Conservation (phyloP, 768 basidiomycete genomes). For the Chiua virens region DNA sequence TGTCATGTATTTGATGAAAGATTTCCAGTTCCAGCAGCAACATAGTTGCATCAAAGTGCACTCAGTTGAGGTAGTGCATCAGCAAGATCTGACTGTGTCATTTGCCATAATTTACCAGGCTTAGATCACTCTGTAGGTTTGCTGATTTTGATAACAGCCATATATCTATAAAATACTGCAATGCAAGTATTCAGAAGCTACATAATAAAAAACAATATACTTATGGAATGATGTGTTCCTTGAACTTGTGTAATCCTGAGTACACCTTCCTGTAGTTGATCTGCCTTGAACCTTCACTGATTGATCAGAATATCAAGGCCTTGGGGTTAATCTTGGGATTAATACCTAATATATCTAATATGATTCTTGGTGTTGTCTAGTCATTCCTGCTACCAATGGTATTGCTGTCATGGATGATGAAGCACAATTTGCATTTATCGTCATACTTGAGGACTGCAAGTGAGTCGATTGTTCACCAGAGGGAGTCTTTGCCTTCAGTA, state of each 20-base stretch:
- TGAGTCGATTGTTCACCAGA: constrained; percentile 87
- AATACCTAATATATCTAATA: constrained; percentile 87
- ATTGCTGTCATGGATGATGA: constrained; percentile 93
- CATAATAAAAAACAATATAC: constrained; percentile 29
- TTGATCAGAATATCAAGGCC: constrained; percentile 75
- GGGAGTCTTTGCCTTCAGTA: constrained; percentile 92
- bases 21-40: constrained; percentile 90
- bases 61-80: constrained; percentile 88
- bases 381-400: constrained; percentile 95
- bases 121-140: constrained; percentile 90
- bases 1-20: constrained; percentile 97
- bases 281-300: constrained; percentile 77
- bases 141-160: constrained; percentile 91
- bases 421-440: constrained; percentile 90
- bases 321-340: constrained; percentile 90
- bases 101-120: constrained; percentile 91
- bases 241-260: constrained; percentile 90
- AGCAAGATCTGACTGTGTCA: constrained; percentile 90
- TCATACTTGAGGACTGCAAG: constrained; percentile 88
- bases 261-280: constrained; percentile 94
- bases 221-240: constrained; percentile 90
- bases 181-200: not conserved
- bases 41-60: constrained; percentile 94
- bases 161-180: constrained; percentile 50
- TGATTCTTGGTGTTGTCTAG: constrained; percentile 86